Conservation (phyloP, 2,329 filamentous ascomycete species). For the Macroventuria anomochaeta region DNA sequence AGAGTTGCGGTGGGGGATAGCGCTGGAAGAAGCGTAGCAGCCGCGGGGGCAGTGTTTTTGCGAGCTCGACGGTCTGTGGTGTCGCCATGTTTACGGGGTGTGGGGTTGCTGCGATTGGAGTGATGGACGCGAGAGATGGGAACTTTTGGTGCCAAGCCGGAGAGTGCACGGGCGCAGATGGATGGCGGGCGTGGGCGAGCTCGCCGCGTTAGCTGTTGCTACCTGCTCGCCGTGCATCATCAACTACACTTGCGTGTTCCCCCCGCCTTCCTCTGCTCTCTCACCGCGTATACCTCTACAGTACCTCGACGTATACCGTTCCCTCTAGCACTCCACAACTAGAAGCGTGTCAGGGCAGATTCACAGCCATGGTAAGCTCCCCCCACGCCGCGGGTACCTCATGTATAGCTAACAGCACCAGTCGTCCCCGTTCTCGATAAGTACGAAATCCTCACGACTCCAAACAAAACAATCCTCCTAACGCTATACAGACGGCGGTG, state of each 20-base stretch:
- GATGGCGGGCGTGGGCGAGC: slow-evolving; percentile 9
- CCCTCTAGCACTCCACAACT: slow-evolving; percentile 1
- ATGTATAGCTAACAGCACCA: slow-evolving; percentile 54
- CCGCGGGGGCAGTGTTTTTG: slow-evolving; percentile 75
- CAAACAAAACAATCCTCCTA: slow-evolving; percentile 16
- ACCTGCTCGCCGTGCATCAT: slow-evolving; percentile 16
- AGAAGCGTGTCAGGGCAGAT: slow-evolving; percentile 12
- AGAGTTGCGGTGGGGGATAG: slow-evolving; percentile 73
- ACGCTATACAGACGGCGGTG: slow-evolving; percentile 74
- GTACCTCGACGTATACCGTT: background rate
- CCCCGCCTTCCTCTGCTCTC: background rate
- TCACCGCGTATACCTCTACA: background rate
- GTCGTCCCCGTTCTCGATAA: slow-evolving; percentile 95
- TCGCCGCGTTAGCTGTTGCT: slow-evolving; percentile 32
- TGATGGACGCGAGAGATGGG: slow-evolving; percentile 7
- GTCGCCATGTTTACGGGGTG: slow-evolving; percentile 28
- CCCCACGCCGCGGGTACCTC: slow-evolving; percentile 3
- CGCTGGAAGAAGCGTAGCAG: slow-evolving; percentile 87
- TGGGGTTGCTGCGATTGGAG: background rate
- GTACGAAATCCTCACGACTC: slow-evolving; percentile 57
- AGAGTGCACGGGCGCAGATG: background rate
- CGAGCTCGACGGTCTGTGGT: slow-evolving; percentile 59
- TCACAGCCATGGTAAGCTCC: slow-evolving; percentile 49
- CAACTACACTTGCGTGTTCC: background rate
- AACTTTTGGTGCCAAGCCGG: slow-evolving; percentile 12